phyloP scores from a whole-genome alignment of 202 grass and related monocot genomes.

The Schoenoplectus tabernaemontani region DNA sequence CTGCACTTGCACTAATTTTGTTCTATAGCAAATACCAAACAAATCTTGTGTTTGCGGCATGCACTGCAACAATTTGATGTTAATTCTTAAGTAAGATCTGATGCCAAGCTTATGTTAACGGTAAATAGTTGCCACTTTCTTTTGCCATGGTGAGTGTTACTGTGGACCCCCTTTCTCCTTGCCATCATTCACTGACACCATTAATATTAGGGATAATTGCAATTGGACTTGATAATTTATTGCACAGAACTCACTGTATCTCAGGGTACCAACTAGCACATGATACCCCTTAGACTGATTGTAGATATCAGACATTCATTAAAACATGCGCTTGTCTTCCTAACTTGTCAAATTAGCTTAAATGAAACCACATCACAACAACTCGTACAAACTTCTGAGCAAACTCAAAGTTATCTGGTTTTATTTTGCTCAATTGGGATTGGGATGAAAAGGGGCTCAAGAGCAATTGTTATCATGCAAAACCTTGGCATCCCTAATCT shows the following conservation, averaged over 20 bases:
- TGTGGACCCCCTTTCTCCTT: constrained; percentile 10
- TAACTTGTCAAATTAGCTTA: background rate
- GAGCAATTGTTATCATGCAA: background rate
- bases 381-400: background rate
- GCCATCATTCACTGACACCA: constrained; percentile 4
- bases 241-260: background rate
- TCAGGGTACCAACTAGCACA: background rate
- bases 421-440: background rate
- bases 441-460: background rate
- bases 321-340: background rate
- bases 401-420: background rate
- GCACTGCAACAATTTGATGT: constrained; percentile 7
- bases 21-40: background rate
- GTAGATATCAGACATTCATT: background rate
- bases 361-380: background rate
- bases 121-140: background rate
- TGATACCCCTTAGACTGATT: background rate
- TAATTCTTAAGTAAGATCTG: background rate
- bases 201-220: background rate
- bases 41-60: background rate
- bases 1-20: constrained; percentile 14
- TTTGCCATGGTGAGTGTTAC: background rate
- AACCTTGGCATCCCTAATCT: no score
- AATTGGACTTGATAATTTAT: background rate
- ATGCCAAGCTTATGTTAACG: background rate